Conservation (phyloP, 129 eudicot species). For the Mikania micrantha region DNA sequence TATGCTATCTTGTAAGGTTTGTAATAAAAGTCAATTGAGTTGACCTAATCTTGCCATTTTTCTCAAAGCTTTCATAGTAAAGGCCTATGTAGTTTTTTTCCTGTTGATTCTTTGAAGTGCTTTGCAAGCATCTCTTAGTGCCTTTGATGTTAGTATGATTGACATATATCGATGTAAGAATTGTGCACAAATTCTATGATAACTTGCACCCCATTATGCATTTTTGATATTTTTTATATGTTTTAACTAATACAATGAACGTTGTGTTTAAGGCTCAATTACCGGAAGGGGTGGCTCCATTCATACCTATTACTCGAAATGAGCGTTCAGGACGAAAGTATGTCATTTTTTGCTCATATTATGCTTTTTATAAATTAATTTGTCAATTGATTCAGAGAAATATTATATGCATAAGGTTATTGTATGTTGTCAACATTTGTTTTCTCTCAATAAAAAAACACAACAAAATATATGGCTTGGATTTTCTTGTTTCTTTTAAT, state of each 20-base stretch:
- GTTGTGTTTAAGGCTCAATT: conserved; percentile 32
- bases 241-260: conserved; percentile 15
- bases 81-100: neutral
- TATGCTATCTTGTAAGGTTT: conserved; percentile 3
- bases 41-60: neutral
- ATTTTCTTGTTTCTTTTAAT: neutral
- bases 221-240: conserved; percentile 13
- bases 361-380: neutral
- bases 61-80: neutral
- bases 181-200: conserved; percentile 2
- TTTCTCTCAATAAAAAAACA: neutral
- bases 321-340: conserved; percentile 63
- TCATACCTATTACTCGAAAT: conserved; percentile 51
- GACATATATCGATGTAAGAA: neutral
- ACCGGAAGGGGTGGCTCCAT: conserved; percentile 48
- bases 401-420: neutral
- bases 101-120: conserved; percentile 2
- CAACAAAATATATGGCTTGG: neutral
- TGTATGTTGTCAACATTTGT: neutral
- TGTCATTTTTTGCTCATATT: conserved; percentile 21
- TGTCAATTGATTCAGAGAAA: neutral
- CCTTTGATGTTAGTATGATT: neutral
- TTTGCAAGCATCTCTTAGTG: conserved; percentile 11
- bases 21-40: neutral
- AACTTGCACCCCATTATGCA: conserved; percentile 6